Conservation (phyloP, 805 yeast genomes). For the Maudiozyma pseudohumilis region DNA sequence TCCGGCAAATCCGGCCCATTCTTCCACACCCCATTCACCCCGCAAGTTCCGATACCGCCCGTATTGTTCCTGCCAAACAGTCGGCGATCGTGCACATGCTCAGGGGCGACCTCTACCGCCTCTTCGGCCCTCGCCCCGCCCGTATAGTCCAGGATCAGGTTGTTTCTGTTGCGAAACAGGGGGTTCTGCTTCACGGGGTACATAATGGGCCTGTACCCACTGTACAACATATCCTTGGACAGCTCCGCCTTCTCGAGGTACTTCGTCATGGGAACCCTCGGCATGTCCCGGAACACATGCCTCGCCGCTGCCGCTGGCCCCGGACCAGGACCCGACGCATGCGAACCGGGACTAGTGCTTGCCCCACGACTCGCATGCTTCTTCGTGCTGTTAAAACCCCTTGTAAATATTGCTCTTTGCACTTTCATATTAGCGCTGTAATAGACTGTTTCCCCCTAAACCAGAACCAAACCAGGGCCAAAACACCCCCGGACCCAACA, state of each 20-base stretch:
- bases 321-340: no score
- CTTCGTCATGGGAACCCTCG: slow-evolving; percentile 27
- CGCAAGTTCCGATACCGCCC: slow-evolving; percentile 25
- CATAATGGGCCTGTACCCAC: slow-evolving; percentile 27
- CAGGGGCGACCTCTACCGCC: neutral
- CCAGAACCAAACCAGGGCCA: no score
- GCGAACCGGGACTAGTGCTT: no score
- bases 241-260: slow-evolving; percentile 22
- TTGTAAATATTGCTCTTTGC: neutral
- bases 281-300: slow-evolving; percentile 13
- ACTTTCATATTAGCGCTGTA: no score
- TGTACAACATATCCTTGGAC: slow-evolving; percentile 23
- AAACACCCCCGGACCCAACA: no score
- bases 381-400: slow-evolving; percentile 8
- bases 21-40: slow-evolving; percentile 27
- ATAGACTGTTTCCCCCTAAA: no score
- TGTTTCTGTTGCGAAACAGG: slow-evolving; percentile 12
- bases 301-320: neutral
- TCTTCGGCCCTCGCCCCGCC: neutral
- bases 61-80: slow-evolving; percentile 8
- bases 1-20: slow-evolving; percentile 19
- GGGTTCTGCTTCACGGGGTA: slow-evolving; percentile 29
- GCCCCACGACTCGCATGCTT: neutral
- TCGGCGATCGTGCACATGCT: neutral
- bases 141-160: slow-evolving; percentile 1